Conservation (phyloP, 805 yeast species). For the Torulaspora maleeae region DNA sequence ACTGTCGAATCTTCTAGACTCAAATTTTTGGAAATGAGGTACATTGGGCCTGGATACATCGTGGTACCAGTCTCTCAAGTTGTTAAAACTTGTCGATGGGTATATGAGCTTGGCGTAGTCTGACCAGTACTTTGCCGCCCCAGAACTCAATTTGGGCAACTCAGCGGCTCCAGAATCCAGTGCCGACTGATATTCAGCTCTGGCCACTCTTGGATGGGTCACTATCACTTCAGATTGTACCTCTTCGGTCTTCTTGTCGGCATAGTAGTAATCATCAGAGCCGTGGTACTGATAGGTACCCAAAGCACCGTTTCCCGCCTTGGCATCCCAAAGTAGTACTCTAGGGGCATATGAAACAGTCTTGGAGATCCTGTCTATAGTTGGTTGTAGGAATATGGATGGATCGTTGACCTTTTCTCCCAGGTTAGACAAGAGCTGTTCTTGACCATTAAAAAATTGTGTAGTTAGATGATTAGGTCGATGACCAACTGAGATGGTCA, state of each 20-base stretch:
- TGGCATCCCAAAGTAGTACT: conserved; percentile 72
- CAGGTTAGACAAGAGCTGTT: conserved; percentile 51
- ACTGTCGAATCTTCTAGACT: conserved; percentile 38
- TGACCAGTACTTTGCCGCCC: conserved; percentile 65
- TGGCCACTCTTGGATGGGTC: conserved; percentile 38
- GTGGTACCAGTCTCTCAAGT: conserved; percentile 55
- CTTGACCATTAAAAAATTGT: conserved; percentile 80
- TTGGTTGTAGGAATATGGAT: conserved; percentile 44
- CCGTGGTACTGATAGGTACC: conserved; percentile 48
- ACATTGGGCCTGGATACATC: conserved; percentile 25
- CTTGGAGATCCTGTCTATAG: conserved; percentile 37
- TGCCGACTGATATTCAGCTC: conserved; percentile 58
- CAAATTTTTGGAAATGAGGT: conserved; percentile 30
- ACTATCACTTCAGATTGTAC: conserved; percentile 24
- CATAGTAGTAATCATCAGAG: conserved; percentile 24
- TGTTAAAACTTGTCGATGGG: conserved; percentile 54
- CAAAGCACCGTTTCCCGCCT: conserved; percentile 71
- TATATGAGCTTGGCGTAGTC: conserved; percentile 68
- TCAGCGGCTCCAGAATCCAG: conserved; percentile 46
- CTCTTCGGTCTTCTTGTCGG: conserved; percentile 13
- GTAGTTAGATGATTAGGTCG: conserved; percentile 69
- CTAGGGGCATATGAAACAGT: conserved; percentile 74
- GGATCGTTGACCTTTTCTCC: conserved; percentile 38
- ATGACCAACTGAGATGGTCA: conserved; percentile 71
- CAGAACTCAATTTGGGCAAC: conserved; percentile 36